Evolutionary conservation across 805 yeast species (phyloP).

Genomic region (Saccharomycopsis microspora): DNA sequence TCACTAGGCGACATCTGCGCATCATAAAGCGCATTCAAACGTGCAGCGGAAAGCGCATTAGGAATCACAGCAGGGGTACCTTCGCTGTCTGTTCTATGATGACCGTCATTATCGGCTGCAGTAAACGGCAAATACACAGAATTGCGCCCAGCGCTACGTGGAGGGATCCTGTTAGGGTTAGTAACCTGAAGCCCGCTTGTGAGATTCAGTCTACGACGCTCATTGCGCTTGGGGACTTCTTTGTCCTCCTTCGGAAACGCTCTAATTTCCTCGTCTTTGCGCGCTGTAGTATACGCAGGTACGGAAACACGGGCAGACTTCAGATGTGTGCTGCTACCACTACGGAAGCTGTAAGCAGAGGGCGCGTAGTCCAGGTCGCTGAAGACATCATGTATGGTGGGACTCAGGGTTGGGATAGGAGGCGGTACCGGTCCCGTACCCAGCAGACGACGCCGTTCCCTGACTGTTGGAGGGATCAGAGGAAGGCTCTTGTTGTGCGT

Average conservation of each 20-base stretch:
- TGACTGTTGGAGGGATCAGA: conserved; percentile 4
- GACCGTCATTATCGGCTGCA: neutral
- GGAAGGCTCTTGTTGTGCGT: conserved; percentile 6
- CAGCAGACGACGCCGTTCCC: neutral
- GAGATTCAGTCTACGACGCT: neutral
- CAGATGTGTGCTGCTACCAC: neutral
- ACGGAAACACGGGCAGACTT: neutral
- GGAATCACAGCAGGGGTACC: too few relatives aligned
- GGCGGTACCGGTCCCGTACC: neutral
- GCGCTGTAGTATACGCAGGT: neutral
- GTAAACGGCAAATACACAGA: conserved; percentile 5
- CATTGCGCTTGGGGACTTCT: conserved; percentile 1
- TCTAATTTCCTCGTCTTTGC: neutral
- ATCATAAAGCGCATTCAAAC: too few relatives aligned
- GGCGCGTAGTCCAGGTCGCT: neutral
- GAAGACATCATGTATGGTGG: conserved; percentile 1
- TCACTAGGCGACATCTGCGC: too few relatives aligned
- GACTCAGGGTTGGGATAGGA: conserved; percentile 2
- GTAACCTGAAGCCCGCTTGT: neutral
- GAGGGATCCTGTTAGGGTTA: conserved; percentile 5
- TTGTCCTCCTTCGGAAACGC: neutral
- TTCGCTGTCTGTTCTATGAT: too few relatives aligned
- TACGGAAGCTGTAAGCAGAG: conserved; percentile 2
- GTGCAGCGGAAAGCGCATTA: too few relatives aligned
- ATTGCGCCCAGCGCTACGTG: conserved; percentile 4